These are phyloP conservation scores for Heracleum sosnowskyi DNA, from an alignment of 129 eudicot species.

Conservation along the genomic window DNA sequence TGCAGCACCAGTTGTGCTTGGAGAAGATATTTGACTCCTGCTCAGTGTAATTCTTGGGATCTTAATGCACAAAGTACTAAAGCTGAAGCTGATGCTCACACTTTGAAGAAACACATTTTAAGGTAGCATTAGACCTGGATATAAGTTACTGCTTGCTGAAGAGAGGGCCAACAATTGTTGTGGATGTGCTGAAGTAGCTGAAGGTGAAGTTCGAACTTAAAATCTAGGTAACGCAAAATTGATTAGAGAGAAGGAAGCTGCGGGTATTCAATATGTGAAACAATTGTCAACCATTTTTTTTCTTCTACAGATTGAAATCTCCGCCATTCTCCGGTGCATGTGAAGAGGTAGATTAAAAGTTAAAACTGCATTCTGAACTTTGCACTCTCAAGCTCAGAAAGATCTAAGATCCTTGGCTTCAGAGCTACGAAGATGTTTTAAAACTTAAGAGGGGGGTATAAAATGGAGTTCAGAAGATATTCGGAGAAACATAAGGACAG, in stretches of 20 bases:
- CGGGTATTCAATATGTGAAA: slow-evolving; percentile 28
- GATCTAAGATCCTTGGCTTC: slow-evolving; percentile 53
- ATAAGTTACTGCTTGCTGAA: slow-evolving; percentile 40
- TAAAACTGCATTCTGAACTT: too few species aligned
- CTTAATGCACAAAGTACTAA: slow-evolving; percentile 32
- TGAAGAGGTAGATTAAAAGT: slow-evolving; percentile 42
- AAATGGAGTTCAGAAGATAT: slow-evolving; percentile 35
- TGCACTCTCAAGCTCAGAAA: slow-evolving; percentile 18
- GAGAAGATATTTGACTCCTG: slow-evolving; percentile 36
- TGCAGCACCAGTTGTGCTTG: slow-evolving; percentile 36
- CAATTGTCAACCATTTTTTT: slow-evolving; percentile 49
- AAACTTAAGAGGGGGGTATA: slow-evolving; percentile 25
- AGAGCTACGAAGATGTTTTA: slow-evolving; percentile 52
- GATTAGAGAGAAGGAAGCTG: slow-evolving; percentile 54
- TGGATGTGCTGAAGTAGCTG: slow-evolving; percentile 43
- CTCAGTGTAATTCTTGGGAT: slow-evolving; percentile 16
- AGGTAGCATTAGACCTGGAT: slow-evolving; percentile 44
- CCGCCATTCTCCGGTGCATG: slow-evolving; percentile 25
- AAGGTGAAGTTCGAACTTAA: slow-evolving; percentile 34
- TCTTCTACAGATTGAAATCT: slow-evolving; percentile 39
- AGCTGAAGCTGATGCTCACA: slow-evolving; percentile 35
- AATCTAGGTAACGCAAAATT: slow-evolving; percentile 31
- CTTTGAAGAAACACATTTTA: slow-evolving; percentile 38
- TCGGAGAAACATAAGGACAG: slow-evolving; percentile 41
- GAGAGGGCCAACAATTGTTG: slow-evolving; percentile 30